Conservation (phyloP, 2,329 filamentous ascomycete genomes). For the Aspergillus sclerotialis region DNA sequence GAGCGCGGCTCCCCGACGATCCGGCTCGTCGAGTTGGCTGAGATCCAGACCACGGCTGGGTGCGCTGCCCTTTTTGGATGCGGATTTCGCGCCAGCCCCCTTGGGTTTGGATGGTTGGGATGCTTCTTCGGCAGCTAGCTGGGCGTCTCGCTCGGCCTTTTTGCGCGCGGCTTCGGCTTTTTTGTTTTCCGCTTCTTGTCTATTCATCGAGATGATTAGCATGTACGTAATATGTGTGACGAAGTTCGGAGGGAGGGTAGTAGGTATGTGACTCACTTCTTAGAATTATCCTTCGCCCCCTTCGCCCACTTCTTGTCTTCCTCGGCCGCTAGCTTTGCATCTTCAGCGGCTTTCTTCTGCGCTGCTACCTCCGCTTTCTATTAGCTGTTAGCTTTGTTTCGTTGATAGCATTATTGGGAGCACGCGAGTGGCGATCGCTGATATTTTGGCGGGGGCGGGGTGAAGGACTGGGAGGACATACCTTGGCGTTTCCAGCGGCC, state of each 20-base stretch:
- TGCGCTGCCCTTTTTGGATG: conserved; percentile 40
- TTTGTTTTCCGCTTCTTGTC: conserved; percentile 77
- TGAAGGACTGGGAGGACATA: conserved; percentile 18
- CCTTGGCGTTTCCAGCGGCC: conserved; percentile 69
- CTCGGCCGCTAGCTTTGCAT: conserved; percentile 56
- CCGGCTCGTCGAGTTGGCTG: conserved; percentile 59
- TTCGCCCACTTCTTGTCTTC: conserved; percentile 77
- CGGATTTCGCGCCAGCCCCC: conserved; percentile 45
- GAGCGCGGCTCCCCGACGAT: conserved; percentile 51
- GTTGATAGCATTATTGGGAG: too few relatives aligned
- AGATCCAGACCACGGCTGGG: conserved; percentile 62
- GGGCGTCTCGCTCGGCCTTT: conserved; percentile 84
- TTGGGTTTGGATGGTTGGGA: conserved; percentile 56
- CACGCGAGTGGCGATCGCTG: conserved; percentile 10
- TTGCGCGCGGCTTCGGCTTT: conserved; percentile 76
- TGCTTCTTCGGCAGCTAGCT: conserved; percentile 76
- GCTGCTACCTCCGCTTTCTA: conserved; percentile 86
- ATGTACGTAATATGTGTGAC: too few relatives aligned
- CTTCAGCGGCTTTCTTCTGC: conserved; percentile 65
- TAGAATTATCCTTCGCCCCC: conserved; percentile 74
- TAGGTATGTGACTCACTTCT: conserved; percentile 89
- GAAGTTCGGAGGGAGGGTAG: conserved; percentile 4
- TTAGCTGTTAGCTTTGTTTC: too few relatives aligned
- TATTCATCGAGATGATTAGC: too few relatives aligned
- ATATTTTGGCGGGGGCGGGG: conserved; percentile 21